Conservation (phyloP, 192 early-diverging fungal species). For the Backusella westeae region DNA sequence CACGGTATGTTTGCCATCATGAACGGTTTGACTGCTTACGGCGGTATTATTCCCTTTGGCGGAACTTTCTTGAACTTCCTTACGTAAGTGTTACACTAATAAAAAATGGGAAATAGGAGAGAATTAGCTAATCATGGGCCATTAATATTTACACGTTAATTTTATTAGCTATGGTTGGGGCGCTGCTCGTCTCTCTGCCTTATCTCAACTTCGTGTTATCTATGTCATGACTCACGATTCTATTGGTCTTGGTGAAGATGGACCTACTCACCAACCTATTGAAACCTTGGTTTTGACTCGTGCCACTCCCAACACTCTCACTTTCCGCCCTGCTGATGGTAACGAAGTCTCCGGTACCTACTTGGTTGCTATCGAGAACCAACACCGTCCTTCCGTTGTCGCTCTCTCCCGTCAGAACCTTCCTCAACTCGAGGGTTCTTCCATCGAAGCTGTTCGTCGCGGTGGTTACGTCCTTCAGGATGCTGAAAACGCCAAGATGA, state of each 20-base stretch:
- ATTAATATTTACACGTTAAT: background rate
- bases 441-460: constrained; percentile 74
- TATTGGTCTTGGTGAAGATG: constrained; percentile 97
- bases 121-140: background rate
- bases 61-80: constrained; percentile 95
- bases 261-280: constrained; percentile 98
- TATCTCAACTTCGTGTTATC: constrained; percentile 86
- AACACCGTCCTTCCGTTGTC: constrained; percentile 75
- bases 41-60: constrained; percentile 81
- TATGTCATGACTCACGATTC: constrained; percentile 99
- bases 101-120: constrained; percentile 7
- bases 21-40: constrained; percentile 90
- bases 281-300: constrained; percentile 90
- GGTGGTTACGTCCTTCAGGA: constrained; percentile 87
- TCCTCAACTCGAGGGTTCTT: constrained; percentile 86
- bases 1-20: constrained; percentile 94
- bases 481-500: constrained; percentile 57
- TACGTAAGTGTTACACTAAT: constrained; percentile 48
- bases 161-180: constrained; percentile 67
- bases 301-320: constrained; percentile 86
- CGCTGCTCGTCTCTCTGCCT: constrained; percentile 84
- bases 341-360: constrained; percentile 93
- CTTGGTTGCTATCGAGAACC: constrained; percentile 71
- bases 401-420: constrained; percentile 92
- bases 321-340: constrained; percentile 92